Conservation (phyloP, 2,329 filamentous ascomycete genomes). For the Fusarium haematococcum region DNA sequence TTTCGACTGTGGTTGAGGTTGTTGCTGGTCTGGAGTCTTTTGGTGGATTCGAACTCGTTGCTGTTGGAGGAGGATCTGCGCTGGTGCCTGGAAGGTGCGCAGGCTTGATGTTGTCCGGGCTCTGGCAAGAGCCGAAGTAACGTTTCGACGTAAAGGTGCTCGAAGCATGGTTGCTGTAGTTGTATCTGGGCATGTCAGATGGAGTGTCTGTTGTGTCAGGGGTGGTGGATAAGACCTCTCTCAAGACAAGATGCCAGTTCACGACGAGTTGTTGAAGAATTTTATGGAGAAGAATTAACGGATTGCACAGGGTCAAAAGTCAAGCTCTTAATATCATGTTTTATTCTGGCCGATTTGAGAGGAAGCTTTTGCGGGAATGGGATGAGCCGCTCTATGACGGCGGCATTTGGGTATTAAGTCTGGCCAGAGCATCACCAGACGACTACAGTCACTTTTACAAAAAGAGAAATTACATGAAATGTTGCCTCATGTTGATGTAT, state of each 20-base stretch:
- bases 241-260: background rate
- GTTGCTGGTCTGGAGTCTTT: background rate
- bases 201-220: background rate
- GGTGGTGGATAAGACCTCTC: background rate
- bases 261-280: background rate
- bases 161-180: background rate
- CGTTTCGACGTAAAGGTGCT: background rate
- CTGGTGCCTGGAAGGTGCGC: background rate
- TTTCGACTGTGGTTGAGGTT: background rate
- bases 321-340: background rate
- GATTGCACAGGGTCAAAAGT: accelerated
- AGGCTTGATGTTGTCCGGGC: background rate
- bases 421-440: background rate
- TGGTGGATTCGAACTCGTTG: background rate
- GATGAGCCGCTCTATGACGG: background rate
- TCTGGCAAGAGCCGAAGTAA: background rate
- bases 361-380: background rate
- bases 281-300: background rate
- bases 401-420: background rate
- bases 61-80: background rate
- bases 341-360: background rate
- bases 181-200: background rate
- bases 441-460: too few relatives aligned
- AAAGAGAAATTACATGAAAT: background rate
- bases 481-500: background rate